Percentiles rank a stretch among this genome's conserved stretches.
These are phyloP conservation scores for Arthrobotrys sphaeroides DNA, from an alignment of 2,329 filamentous ascomycete genomes.

Conservation along the genomic window DNA sequence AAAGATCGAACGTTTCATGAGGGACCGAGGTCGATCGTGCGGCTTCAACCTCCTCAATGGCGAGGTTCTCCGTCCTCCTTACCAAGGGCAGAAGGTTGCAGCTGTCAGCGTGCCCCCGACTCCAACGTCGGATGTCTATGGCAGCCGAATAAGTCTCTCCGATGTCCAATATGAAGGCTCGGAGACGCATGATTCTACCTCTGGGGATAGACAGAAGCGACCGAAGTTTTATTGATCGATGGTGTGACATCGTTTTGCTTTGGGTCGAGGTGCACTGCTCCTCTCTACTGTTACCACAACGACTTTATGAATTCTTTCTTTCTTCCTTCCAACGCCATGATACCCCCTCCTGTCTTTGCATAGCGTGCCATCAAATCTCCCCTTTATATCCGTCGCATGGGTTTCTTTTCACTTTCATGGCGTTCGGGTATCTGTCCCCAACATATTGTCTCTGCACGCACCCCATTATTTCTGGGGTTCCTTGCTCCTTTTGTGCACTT, in stretches of 20 bases:
- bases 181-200: not conserved
- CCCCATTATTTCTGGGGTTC: not conserved
- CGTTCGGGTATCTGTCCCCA: not conserved
- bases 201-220: not conserved
- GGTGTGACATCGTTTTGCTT: too few species aligned
- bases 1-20: not conserved
- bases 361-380: not conserved
- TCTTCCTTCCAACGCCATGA: not conserved
- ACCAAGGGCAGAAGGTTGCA: not conserved
- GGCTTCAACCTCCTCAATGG: conserved; percentile 30
- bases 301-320: not conserved
- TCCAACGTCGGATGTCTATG: too few species aligned
- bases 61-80: conserved; percentile 10
- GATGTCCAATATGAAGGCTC: not conserved
- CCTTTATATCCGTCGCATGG: not conserved
- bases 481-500: not conserved
- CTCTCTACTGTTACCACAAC: not conserved
- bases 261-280: too few species aligned
- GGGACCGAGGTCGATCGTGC: not conserved
- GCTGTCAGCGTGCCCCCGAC: not conserved
- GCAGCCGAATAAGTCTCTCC: not conserved
- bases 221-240: not conserved
- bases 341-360: conserved; percentile 11
- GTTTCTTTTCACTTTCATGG: not conserved
- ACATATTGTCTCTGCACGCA: not conserved